A percentile compares a stretch with the other conserved stretches of the same genome.
These are phyloP conservation scores for Cryptococcus sp. DNA, from an alignment of 1,284 basidiomycete species.

Conservation along the genomic window DNA sequence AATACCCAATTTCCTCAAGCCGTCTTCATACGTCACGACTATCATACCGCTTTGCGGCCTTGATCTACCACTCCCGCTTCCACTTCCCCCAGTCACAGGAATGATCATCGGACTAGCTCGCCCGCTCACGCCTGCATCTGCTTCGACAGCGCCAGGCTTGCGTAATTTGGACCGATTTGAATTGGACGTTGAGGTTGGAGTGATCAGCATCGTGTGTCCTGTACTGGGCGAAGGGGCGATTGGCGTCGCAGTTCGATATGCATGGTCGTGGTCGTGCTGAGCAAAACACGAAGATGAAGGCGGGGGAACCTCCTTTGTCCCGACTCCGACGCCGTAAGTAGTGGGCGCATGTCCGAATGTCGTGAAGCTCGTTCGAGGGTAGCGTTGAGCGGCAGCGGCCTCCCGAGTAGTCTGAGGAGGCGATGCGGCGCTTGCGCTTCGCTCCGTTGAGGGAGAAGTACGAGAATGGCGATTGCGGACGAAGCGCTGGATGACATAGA, in stretches of 20 bases:
- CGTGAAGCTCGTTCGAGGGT: not conserved
- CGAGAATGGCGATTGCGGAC: not conserved
- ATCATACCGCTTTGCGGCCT: slow-evolving; percentile 16
- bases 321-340: too few species aligned
- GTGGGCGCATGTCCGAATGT: not conserved
- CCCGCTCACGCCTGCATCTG: not conserved
- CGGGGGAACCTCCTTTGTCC: not conserved
- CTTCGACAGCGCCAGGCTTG: not conserved
- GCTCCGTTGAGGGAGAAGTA: not conserved
- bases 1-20: slow-evolving; percentile 25
- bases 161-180: not conserved
- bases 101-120: not conserved
- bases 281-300: too few species aligned
- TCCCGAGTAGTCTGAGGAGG: not conserved
- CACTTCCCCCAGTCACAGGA: not conserved
- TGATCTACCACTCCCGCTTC: not conserved
- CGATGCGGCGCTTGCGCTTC: not conserved
- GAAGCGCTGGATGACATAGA: slow-evolving; percentile 9
- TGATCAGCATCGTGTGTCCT: slow-evolving; percentile 15
- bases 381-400: not conserved
- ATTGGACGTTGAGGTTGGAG: slow-evolving; percentile 2
- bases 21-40: slow-evolving; percentile 33
- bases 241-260: not conserved
- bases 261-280: not conserved
- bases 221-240: slow-evolving; percentile 11